Evolutionary conservation across 2,329 filamentous ascomycete species (phyloP), one percentile per base, ranked within the genome.

Genomic region (Fusarium solani-melongenae): DNA sequence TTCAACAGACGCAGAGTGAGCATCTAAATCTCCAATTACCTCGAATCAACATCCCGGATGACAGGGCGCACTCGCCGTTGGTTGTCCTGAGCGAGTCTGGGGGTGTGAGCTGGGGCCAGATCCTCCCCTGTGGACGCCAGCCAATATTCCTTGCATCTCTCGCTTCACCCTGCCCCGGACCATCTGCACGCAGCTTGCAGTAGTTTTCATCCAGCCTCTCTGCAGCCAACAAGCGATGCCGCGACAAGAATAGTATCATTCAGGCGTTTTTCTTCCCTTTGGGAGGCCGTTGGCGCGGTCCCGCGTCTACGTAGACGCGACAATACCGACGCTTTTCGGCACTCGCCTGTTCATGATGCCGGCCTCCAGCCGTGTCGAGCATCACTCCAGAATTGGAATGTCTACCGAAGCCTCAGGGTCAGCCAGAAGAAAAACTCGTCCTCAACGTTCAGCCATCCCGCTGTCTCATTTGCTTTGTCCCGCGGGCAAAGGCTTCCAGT

Each of bases 201-300:
- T 62, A 71, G 64, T 31, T 73, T 44, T 44, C 39, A 51, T 46
- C 46, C 29, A 57, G 38, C 39, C 57, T 66, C 57, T 72, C 51
- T 72, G 39, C 68, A 69, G 55, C 69, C 69, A 71, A 63, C 64
- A 57, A 51, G 60, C 46, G 49, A 60, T 63, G 68, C 44, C 64
- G 71, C 36, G 64, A 73, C 55, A 70, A 74, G 65, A 74, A 74
- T 74, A 74, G 72, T 66, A 75, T 70, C 72, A 67, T 31, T 29
- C 44, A 39, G 57, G 66, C 51, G 39, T 51, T 68, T 49, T 57
- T 49, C n/a, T 14, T 65, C 15, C 31, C 60, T 24, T 39, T 29
- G 55, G 53, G 67, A 38, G 22, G 55, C 41, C 63, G 46, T 63
- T 70, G 66, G 66, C 60, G 71, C 60, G 62, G 58, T 56, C 41